phyloP scores from a whole-genome alignment of 805 yeast genomes.

The Nakazawaea sp. region DNA sequence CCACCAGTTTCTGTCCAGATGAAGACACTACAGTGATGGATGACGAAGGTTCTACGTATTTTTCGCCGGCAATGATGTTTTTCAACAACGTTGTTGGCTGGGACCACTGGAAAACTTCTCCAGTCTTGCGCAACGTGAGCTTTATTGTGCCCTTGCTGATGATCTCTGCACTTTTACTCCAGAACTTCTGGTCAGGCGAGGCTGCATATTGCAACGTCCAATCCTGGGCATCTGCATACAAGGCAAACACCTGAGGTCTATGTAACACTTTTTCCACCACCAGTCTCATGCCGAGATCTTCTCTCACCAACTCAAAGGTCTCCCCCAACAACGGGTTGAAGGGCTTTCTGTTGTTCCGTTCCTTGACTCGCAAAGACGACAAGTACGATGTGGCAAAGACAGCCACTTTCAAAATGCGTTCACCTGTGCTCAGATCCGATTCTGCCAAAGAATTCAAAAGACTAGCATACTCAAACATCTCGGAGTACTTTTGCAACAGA shows the following conservation, averaged over 20 bases:
- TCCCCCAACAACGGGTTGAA: constrained; percentile 94
- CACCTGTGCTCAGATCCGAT: constrained; percentile 41
- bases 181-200: constrained; percentile 78
- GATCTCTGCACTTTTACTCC: constrained; percentile 92
- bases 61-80: constrained; percentile 91
- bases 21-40: constrained; percentile 60
- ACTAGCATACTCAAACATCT: constrained; percentile 68
- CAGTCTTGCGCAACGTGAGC: constrained; percentile 49
- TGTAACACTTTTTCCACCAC: constrained; percentile 85
- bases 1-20: constrained; percentile 60
- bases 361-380: constrained; percentile 66
- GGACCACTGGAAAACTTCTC: constrained; percentile 73
- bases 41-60: constrained; percentile 82
- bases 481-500: constrained; percentile 73
- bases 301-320: constrained; percentile 84
- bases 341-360: constrained; percentile 79
- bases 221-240: constrained; percentile 59
- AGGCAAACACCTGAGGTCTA: constrained; percentile 80
- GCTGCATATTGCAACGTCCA: constrained; percentile 69
- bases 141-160: constrained; percentile 65
- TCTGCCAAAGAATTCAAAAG: constrained; percentile 58
- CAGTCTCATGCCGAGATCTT: constrained; percentile 68
- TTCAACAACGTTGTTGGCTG: constrained; percentile 80
- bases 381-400: constrained; percentile 75
- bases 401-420: constrained; percentile 61